Base-by-base conservation (phyloP, 768 basidiomycete genomes). In the Hygrocybe punicea region DNA sequence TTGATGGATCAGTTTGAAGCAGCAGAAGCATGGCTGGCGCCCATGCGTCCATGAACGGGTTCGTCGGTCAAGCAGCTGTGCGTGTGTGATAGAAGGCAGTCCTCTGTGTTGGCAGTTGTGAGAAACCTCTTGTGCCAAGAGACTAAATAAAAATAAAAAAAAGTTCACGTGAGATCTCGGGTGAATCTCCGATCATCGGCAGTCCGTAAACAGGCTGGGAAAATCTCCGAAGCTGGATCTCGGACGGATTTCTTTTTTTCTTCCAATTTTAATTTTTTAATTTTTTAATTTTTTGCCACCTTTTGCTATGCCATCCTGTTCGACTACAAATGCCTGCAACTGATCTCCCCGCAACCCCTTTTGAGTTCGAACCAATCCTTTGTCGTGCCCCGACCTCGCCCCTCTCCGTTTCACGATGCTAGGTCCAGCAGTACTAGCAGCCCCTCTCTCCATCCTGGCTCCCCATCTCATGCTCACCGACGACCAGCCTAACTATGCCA, bases 1-100 rank as follows among this genome's bases (percentile, higher is more conserved):
- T 74, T 98, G 76, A 91, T 93, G 71, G 89, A 92, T 73, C 91
- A 95, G 76, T 99, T 98, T 74, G 94, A 98, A 76, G 87, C 86
- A 51, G 96, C 96, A 14, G 93, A 99, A 71, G 84, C 84, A 58
- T 98, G 94, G 93, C 78, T 98, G 62, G 85, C 84, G 61, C 93
- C 93, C 60, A 93, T 93, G 91, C 76, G 91, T 65, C 91, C 91
- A 63, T 92, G 78, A 84, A 63, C 58, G 55, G 56, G 47, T 34
- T 56, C 50, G 25, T 33, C 29, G 29, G 29, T 29, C 4, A 29
- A 4, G 29, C 29, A 29, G 29, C 29, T 29, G 29, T 29, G 29
- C 8, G 29, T 29, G 4, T 29, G 29, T 29, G 29, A 29, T 8
- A 29, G 29, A 29, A n/a, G 4, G 29, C 29, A 29, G 8, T 8